A percentile compares a stretch with the other conserved stretches of the same genome.
These are phyloP conservation scores for Lolium rigidum DNA, from an alignment of 176 grass and related monocot genomes.

Conservation along the genomic window DNA sequence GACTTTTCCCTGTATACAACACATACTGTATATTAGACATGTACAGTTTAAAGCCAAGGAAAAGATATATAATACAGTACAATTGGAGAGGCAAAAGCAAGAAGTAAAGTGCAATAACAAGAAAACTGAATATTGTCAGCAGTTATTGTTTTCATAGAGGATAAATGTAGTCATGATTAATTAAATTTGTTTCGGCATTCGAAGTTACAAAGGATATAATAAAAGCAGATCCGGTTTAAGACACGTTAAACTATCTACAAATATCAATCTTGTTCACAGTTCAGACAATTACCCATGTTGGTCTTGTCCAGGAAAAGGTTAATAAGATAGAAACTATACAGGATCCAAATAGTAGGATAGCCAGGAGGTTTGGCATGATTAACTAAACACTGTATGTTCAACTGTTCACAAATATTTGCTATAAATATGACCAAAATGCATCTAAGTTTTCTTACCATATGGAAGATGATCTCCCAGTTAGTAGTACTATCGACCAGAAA, in stretches of 20 bases:
- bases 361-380: conserved; percentile 31
- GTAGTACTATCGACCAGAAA: conserved; percentile 6
- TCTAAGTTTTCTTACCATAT: conserved; percentile 4
- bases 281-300: neutral
- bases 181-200: neutral
- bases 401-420: conserved; percentile 3
- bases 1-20: conserved; percentile 74
- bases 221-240: neutral
- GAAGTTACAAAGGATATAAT: conserved; percentile 20
- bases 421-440: conserved; percentile 16
- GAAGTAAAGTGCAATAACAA: neutral
- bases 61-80: conserved; percentile 13
- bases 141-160: neutral
- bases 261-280: conserved; percentile 29
- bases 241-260: conserved; percentile 3
- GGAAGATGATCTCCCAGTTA: conserved; percentile 14
- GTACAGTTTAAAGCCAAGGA: conserved; percentile 14
- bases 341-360: conserved; percentile 29
- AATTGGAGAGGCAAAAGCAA: conserved; percentile 31
- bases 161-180: conserved; percentile 5
- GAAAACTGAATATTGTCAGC: conserved; percentile 5
- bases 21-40: conserved; percentile 40
- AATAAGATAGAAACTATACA: conserved; percentile 37
- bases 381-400: conserved; percentile 31
- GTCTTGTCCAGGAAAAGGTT: conserved; percentile 23